These are phyloP conservation scores for Berberis vulgaris DNA, from an alignment of 164 flowering plant genomes.

Conservation along the genomic window DNA sequence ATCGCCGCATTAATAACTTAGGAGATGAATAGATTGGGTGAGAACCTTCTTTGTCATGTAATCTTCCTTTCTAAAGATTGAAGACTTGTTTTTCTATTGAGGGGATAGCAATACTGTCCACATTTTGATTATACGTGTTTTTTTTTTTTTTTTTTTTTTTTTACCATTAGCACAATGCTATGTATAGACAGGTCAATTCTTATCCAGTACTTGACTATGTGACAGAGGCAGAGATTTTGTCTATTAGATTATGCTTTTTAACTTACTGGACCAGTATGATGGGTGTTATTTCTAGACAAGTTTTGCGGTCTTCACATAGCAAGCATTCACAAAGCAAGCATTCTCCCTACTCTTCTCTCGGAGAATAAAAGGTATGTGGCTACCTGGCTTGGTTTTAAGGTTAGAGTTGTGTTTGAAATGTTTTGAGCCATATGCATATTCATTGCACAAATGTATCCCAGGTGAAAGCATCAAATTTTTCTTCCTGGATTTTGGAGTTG, in stretches of 20 bases:
- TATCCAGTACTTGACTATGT: conserved; percentile 11
- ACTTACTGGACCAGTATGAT: conserved; percentile 69
- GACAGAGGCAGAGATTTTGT: conserved; percentile 24
- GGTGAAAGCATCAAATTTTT: conserved; percentile 27
- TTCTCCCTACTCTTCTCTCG: conserved; percentile 95
- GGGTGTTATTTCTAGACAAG: conserved; percentile 87
- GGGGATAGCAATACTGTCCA: too few species aligned
- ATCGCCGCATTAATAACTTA: too few species aligned
- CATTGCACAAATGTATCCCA: conserved; percentile 19
- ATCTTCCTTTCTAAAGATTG: background rate
- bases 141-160: conserved; percentile 3
- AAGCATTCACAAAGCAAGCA: conserved; percentile 98
- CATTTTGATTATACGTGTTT: too few species aligned
- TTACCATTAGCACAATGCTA: conserved; percentile 14
- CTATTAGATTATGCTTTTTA: conserved; percentile 18
- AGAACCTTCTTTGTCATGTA: conserved; percentile 1
- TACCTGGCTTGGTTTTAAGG: conserved; percentile 3
- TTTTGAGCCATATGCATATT: conserved; percentile 9
- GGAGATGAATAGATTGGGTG: too few species aligned
- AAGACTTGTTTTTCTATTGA: too few species aligned
- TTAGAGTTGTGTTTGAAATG: conserved; percentile 15
- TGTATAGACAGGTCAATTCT: conserved; percentile 14
- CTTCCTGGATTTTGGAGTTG: background rate
- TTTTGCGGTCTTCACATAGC: conserved; percentile 96
- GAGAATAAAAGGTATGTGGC: conserved; percentile 66